Percentiles rank a stretch among this genome's conserved stretches.
These are phyloP conservation scores for Nicotiana sylvestris DNA, from an alignment of 257 asterid species.

Conservation along the genomic window DNA sequence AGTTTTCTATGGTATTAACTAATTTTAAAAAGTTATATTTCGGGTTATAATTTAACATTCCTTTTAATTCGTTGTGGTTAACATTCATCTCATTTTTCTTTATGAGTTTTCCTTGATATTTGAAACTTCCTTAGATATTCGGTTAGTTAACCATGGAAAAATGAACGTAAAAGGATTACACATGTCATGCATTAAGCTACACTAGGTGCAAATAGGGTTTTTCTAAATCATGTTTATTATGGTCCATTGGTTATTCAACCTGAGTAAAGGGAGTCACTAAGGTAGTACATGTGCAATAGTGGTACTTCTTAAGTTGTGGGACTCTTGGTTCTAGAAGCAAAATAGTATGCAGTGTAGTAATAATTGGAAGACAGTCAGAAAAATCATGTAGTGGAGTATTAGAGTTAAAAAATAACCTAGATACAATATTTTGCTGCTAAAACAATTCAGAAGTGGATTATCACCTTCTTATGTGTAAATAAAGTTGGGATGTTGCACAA, in stretches of 20 bases:
- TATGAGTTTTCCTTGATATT: not conserved
- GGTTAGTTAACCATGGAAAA: not conserved
- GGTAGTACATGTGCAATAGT: not conserved
- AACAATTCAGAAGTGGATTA: not conserved
- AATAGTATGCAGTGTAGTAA: not conserved
- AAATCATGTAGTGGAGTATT: not conserved
- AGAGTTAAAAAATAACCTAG: not conserved
- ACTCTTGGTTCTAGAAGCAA: not conserved
- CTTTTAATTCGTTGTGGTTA: not conserved
- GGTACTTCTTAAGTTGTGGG: not conserved
- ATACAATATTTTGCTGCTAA: not conserved
- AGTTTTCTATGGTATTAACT: not conserved
- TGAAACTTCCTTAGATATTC: not conserved
- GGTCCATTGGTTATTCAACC: not conserved
- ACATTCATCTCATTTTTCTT: not conserved
- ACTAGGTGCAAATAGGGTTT: not conserved
- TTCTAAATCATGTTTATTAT: not conserved
- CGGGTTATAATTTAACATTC: not conserved
- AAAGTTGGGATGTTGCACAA: not conserved
- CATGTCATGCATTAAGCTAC: not conserved
- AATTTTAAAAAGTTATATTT: not conserved
- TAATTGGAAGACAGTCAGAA: not conserved
- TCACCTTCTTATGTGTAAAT: not conserved
- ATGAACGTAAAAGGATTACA: not conserved
- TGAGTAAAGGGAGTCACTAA: not conserved